phyloP scores from a whole-genome alignment of 2,329 filamentous ascomycete genomes.

The Diaporthe vaccinii region DNA sequence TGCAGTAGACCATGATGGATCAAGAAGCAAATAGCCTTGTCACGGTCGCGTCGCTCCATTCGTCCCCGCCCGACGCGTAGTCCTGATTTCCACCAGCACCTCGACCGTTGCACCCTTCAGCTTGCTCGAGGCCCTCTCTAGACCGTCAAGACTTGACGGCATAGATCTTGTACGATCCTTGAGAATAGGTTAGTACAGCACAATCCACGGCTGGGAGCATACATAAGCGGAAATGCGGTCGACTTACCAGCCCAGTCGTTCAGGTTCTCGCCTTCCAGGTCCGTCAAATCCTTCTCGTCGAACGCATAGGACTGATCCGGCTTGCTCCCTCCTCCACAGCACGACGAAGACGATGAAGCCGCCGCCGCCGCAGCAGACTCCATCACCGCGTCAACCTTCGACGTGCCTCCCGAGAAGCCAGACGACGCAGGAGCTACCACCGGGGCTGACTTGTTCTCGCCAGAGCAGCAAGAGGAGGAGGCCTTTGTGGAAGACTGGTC shows the following conservation, averaged over 20 bases:
- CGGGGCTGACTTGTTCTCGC: background rate
- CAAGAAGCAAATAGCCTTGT: background rate
- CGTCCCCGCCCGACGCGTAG: background rate
- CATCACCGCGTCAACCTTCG: constrained; percentile 42
- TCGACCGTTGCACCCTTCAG: background rate
- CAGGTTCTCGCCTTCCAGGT: constrained; percentile 54
- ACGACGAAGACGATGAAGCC: constrained; percentile 27
- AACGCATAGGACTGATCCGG: constrained; percentile 43
- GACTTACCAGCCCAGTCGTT: constrained; percentile 66
- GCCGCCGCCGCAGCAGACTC: constrained; percentile 32
- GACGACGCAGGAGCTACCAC: background rate
- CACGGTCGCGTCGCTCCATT: background rate
- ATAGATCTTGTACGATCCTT: constrained; percentile 64
- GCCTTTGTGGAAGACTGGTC: background rate
- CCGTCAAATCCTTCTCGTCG: constrained; percentile 39
- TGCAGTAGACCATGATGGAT: background rate
- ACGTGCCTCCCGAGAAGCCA: constrained; percentile 28
- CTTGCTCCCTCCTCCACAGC: constrained; percentile 29
- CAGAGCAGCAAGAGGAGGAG: constrained; percentile 16
- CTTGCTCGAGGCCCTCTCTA: too few relatives aligned
- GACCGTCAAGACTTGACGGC: constrained; percentile 57
- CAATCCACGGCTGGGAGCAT: background rate
- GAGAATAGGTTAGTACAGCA: constrained; percentile 9
- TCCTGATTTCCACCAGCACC: background rate
- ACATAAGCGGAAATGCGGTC: too few relatives aligned